A percentile compares a stretch with the other conserved stretches of the same genome.
phyloP scores from a whole-genome alignment of 345 rosid species.

The Arabidopsis arenosa region DNA sequence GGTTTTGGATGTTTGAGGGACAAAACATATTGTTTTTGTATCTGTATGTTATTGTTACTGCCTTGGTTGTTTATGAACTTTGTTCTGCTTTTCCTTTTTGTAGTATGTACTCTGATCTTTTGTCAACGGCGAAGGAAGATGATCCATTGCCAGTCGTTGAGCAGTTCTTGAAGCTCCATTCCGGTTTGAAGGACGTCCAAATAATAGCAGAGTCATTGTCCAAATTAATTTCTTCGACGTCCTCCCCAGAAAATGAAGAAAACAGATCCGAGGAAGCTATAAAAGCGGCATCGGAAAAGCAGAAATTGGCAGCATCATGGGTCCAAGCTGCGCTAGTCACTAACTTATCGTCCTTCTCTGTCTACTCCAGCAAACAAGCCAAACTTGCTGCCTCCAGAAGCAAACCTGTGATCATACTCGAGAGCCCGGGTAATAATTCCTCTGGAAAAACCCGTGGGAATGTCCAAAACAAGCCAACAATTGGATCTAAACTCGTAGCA shows the following conservation, averaged over 20 bases:
- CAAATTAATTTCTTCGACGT: conserved; percentile 49
- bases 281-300: conserved; percentile 63
- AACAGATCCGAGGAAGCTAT: conserved; percentile 69
- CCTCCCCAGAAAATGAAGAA: conserved; percentile 64
- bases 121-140: conserved; percentile 78
- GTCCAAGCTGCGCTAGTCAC: conserved; percentile 90
- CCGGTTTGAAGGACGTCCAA: conserved; percentile 61
- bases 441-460: conserved; percentile 53
- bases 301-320: conserved; percentile 78
- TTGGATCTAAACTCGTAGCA: conserved; percentile 76
- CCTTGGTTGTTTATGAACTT: conserved; percentile 9
- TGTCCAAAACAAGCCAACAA: conserved; percentile 54
- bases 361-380: conserved; percentile 60
- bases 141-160: conserved; percentile 90
- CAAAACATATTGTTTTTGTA: background rate
- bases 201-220: conserved; percentile 66
- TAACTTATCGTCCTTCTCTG: conserved; percentile 75
- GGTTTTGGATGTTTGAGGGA: conserved; percentile 5
- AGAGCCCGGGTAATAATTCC: conserved; percentile 54
- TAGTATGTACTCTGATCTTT: conserved; percentile 78
- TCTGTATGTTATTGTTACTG: conserved; percentile 7
- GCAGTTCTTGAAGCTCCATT: conserved; percentile 79
- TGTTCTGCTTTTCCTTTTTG: conserved; percentile 36
- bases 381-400: conserved; percentile 42
- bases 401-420: conserved; percentile 65